Percentiles rank a stretch among this genome's conserved stretches.
Conservation (phyloP, 164 flowering plant species). For the Sextonia rubra region DNA sequence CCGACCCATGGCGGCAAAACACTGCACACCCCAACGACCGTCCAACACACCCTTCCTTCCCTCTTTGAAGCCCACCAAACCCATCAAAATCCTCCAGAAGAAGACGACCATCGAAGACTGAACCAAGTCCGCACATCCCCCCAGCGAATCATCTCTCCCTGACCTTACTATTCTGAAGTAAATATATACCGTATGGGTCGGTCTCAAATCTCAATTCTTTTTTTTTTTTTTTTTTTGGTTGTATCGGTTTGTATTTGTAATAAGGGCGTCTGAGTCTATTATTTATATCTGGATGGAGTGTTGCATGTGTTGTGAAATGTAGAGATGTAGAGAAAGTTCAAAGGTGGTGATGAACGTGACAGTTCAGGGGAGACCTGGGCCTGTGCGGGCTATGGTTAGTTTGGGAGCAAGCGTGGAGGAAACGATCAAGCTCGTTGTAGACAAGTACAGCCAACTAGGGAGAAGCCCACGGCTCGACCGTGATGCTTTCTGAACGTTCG, state of each 20-base stretch:
- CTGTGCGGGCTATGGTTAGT: slow-evolving; percentile 60
- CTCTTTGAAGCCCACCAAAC: slow-evolving; percentile 16
- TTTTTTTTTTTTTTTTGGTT: background rate
- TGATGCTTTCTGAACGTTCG: slow-evolving; percentile 23
- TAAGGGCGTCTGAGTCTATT: background rate
- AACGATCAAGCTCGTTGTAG: slow-evolving; percentile 51
- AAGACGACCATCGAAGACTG: slow-evolving; percentile 4
- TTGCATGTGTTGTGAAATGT: background rate
- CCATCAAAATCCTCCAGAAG: slow-evolving; percentile 19
- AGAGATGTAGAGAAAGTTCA: slow-evolving; percentile 47
- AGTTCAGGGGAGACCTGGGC: slow-evolving; percentile 89
- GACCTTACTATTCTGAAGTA: slow-evolving; percentile 9
- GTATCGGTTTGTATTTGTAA: background rate
- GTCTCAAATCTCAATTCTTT: background rate
- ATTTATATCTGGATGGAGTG: background rate
- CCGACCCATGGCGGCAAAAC: background rate
- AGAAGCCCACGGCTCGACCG: slow-evolving; percentile 52
- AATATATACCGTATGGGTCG: background rate
- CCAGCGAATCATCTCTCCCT: slow-evolving; percentile 9
- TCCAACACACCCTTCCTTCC: background rate
- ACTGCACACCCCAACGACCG: background rate
- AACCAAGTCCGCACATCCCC: slow-evolving; percentile 16
- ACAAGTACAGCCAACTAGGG: slow-evolving; percentile 60
- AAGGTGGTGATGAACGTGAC: slow-evolving; percentile 82
- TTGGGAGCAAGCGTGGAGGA: slow-evolving; percentile 76